These are phyloP conservation scores for Colletotrichum salicis DNA, from an alignment of 2,329 filamentous ascomycete species.

Conservation along the genomic window DNA sequence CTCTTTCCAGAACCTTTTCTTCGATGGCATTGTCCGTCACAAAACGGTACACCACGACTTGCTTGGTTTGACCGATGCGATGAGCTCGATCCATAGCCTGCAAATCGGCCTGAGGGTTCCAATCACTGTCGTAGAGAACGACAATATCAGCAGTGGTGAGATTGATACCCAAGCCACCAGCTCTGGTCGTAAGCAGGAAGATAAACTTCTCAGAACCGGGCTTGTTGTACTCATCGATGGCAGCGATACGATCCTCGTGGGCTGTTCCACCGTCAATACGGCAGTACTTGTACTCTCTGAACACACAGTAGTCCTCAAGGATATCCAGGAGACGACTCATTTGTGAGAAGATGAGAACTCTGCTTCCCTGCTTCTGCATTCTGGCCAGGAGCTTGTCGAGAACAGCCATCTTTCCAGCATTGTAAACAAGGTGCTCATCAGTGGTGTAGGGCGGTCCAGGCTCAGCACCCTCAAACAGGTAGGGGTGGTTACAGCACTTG, in stretches of 20 bases:
- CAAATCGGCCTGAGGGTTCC: conserved; percentile 98
- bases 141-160: conserved; percentile 95
- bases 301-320: conserved; percentile 97
- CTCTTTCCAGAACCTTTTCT: conserved; percentile 96
- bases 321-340: conserved; percentile 99
- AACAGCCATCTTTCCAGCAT: conserved; percentile 97
- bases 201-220: conserved; percentile 95
- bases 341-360: conserved; percentile 98
- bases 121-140: conserved; percentile 96
- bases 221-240: conserved; percentile 98
- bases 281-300: conserved; percentile 94
- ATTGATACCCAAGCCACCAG: conserved; percentile 96
- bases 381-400: conserved; percentile 90
- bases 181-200: conserved; percentile 93
- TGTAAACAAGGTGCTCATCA: conserved; percentile 93
- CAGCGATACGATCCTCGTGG: conserved; percentile 96
- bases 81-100: conserved; percentile 99
- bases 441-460: conserved; percentile 98
- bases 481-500: conserved; percentile 99
- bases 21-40: conserved; percentile 98
- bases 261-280: conserved; percentile 97
- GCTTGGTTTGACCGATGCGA: conserved; percentile 98
- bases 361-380: conserved; percentile 86
- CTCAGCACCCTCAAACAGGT: conserved; percentile 96
- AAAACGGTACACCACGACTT: conserved; percentile 95